Evolutionary conservation across 306 rosid genomes (phyloP), one percentile per base, ranked within the genome.

Genomic region (Cicer arietinum): DNA sequence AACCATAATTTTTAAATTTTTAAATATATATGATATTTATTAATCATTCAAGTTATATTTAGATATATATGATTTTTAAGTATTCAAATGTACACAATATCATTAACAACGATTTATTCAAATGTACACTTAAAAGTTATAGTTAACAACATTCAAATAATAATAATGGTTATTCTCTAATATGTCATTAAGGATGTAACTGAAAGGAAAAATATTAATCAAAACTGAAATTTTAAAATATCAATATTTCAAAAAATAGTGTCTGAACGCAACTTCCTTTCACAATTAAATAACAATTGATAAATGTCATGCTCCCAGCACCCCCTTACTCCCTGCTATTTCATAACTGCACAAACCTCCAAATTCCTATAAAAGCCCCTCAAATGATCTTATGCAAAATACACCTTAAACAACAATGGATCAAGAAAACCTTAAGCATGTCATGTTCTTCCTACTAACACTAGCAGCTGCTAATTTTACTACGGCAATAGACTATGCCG

Each of bases 391-490:
- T 13, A 25, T 11, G 61, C 53, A 57, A 56, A 67, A 12, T 1
- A 12, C 51, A 72, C 13, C 40, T 5, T 13, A 71, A 30, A 63
- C 64, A 17, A 51, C 58, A 78, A 79, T 72, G 85, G 85, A 62
- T 66, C 39, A 64, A 52, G 39, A 63, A 53, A n/a, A 65, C 58
- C 60, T 46, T 50, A 69, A 69, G 35, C 46, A n/a, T 20, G 10
- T 70, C 37, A 18, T 87, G 20, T 83, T 72, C 62, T 73, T 76
- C 8, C 13, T 77, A 1, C 30, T 77, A 4, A 56, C 71, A 50
- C 74, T 87, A 37, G 37, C 76, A 18, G 65, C 69, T 37, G 22
- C 76, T 1, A 74, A 52, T 6, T 14, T 51, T 5, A 10, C 67
- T 9, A n/a, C 50, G n/a, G 81, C 86, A 4, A 67, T 78, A 0